Percentiles rank a stretch among this genome's conserved stretches.
Evolutionary conservation across 495 filamentous ascomycete species (phyloP).

Genomic region (Lophiostoma macrostomum): DNA sequence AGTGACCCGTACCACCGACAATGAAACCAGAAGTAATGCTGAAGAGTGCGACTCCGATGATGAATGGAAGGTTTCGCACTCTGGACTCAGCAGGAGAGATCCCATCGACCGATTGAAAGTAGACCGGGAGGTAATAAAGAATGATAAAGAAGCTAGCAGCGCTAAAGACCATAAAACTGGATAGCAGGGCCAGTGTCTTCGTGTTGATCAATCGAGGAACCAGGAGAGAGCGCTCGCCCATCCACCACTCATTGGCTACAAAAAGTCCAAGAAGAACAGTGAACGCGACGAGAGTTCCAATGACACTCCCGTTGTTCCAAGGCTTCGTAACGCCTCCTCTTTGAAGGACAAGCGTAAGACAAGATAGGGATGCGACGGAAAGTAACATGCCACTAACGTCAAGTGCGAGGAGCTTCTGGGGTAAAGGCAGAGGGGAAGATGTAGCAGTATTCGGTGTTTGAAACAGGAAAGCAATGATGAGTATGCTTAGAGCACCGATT

Average conservation of each 20-base stretch:
- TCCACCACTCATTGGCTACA: conserved; percentile 14
- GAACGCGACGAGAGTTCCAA: conserved; percentile 47
- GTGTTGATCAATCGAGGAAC: conserved; percentile 23
- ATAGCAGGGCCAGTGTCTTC: conserved; percentile 6
- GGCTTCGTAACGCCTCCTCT: conserved; percentile 32
- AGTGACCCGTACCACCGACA: conserved; percentile 6
- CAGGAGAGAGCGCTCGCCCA: conserved; percentile 23
- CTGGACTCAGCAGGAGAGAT: conserved; percentile 25
- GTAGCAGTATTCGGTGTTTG: conserved; percentile 35
- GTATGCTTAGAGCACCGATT: conserved; percentile 43
- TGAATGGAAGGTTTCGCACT: conserved; percentile 28
- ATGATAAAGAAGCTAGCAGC: conserved; percentile 21
- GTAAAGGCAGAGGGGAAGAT: conserved; percentile 33
- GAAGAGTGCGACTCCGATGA: conserved; percentile 6
- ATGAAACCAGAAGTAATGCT: conserved; percentile 6
- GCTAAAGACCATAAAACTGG: conserved; percentile 17
- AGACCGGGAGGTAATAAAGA: conserved; percentile 39
- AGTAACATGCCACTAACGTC: conserved; percentile 27
- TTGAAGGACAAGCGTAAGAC: conserved; percentile 33
- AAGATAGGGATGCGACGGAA: conserved; percentile 23
- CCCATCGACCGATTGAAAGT: conserved; percentile 32
- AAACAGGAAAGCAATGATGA: conserved; percentile 45
- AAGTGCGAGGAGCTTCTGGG: conserved; percentile 33
- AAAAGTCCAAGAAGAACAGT: conserved; percentile 17
- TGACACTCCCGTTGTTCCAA: conserved; percentile 41